Conservation (phyloP, 2,329 filamentous ascomycete genomes). For the Xylaria sp. region DNA sequence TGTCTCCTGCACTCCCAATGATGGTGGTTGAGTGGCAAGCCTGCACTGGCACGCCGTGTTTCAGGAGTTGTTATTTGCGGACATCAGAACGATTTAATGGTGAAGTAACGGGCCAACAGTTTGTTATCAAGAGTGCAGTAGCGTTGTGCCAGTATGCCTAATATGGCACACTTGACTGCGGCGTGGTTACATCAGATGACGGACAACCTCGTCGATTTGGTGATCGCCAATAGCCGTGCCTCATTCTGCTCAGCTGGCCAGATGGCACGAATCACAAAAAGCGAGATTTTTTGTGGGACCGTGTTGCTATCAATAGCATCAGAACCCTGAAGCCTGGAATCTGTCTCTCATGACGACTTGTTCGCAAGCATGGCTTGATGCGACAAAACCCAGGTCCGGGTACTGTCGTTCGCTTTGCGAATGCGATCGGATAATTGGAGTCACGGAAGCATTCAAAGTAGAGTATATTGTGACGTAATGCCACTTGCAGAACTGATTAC, state of each 20-base stretch:
- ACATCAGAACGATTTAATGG: constrained; percentile 21
- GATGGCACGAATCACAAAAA: constrained; percentile 27
- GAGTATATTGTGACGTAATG: constrained; percentile 23
- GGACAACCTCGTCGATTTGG: constrained; percentile 15
- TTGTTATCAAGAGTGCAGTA: constrained; percentile 11
- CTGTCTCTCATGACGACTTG: constrained; percentile 10
- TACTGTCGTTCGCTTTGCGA: constrained; percentile 31
- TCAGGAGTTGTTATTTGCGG: constrained; percentile 35
- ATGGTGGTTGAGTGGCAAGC: constrained; percentile 15
- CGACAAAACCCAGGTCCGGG: constrained; percentile 6
- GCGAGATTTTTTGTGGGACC: constrained; percentile 29
- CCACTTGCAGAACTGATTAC: constrained; percentile 6
- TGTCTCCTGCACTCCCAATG: constrained; percentile 7
- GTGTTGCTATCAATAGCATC: constrained; percentile 39
- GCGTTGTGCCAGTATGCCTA: constrained; percentile 11
- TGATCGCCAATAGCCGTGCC: constrained; percentile 29
- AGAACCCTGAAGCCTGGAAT: constrained; percentile 10
- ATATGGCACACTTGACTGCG: constrained; percentile 12
- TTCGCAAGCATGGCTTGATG: constrained; percentile 15
- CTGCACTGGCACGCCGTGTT: constrained; percentile 24
- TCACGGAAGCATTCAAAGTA: constrained; percentile 10
- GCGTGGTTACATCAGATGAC: constrained; percentile 32
- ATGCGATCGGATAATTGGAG: constrained; percentile 21
- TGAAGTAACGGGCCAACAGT: constrained; percentile 7
- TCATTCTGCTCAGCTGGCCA: constrained; percentile 35